Evolutionary conservation across 768 basidiomycete species (phyloP), one percentile per base, ranked within the genome.

Genomic region (Nidularia pulvinata): DNA sequence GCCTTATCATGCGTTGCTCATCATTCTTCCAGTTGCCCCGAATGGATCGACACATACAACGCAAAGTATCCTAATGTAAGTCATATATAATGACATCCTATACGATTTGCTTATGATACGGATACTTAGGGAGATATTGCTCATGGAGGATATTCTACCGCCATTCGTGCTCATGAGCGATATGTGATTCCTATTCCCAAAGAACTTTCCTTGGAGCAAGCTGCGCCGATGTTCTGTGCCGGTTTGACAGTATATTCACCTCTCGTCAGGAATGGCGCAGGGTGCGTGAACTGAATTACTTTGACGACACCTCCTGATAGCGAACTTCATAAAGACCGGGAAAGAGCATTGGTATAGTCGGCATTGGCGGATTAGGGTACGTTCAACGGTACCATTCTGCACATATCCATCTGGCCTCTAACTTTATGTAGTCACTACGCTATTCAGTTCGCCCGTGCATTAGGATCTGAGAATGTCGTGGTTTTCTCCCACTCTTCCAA

Each of bases 171-270:
- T 0, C 70, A 78, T 30, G 78, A 84, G 48, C 77, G 74, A 50
- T 89, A 82, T 58, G 82, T 83, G 34, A 78, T 86, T 62, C 74
- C 74, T 7, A 80, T 90, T 39, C 87, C 87, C 1, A 73, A 83
- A 7, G 69, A 61, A 10, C 64, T 89, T 25, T 67, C 77, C 33
- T 72, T 80, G 6, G 77, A 77, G 50, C 56, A 82, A 46, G 84
- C 82, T 4, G 84, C 84, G 1, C 83, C 85, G 6, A 79, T 89
- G 79, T 65, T 87, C 46, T 88, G 84, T 61, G 86, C 74, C 5
- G 85, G 85, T 32, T 63, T 86, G n/a, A 86, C 85, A 6, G 79
- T 82, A 6, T 86, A 73, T 69, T 84, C 83, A 0, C 85, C 87
- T 10, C 69, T 89, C 16, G 71, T 74, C 30, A 70, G 79, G 33